Evolutionary conservation across 2,329 filamentous ascomycete species (phyloP).

Genomic region (Aureobasidium mangrovei): DNA sequence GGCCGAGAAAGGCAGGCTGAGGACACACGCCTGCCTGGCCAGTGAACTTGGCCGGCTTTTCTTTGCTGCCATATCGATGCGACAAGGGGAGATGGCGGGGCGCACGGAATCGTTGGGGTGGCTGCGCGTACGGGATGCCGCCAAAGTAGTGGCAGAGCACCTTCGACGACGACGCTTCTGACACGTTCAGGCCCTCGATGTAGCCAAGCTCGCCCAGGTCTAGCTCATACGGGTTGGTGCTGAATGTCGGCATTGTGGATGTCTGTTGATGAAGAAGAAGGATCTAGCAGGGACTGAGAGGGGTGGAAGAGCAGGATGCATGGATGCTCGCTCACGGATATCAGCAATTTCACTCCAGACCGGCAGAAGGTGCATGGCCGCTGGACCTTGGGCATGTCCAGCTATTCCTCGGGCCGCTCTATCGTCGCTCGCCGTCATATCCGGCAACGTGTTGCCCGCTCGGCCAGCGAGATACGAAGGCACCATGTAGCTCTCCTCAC

Average conservation of each 20-base stretch:
- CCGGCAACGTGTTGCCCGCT: too few species aligned
- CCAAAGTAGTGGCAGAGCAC: conserved; percentile 44
- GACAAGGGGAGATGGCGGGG: conserved; percentile 39
- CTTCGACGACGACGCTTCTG: conserved; percentile 20
- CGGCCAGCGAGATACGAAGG: too few species aligned
- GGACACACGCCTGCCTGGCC: conserved; percentile 40
- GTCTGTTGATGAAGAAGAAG: conserved; percentile 2
- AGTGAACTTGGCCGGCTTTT: conserved; percentile 39
- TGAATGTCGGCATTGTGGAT: conserved; percentile 13
- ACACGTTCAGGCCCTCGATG: conserved; percentile 42
- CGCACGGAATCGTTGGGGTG: conserved; percentile 42
- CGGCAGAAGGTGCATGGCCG: too few species aligned
- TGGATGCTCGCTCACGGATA: too few species aligned
- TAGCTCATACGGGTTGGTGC: conserved; percentile 23
- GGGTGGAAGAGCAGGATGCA: too few species aligned
- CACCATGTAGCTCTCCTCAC: too few species aligned
- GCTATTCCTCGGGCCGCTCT: too few species aligned
- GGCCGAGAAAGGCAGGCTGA: conserved; percentile 33
- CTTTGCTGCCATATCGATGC: conserved; percentile 44
- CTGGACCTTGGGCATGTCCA: too few species aligned
- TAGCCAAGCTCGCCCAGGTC: conserved; percentile 39
- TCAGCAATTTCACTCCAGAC: too few species aligned
- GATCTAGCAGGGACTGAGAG: neutral
- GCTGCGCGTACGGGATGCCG: conserved; percentile 47
- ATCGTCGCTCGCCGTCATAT: too few species aligned